These are phyloP conservation scores for Halophytophthora batemanensis DNA, from an alignment of 352 stramenopile genomes.

Conservation along the genomic window DNA sequence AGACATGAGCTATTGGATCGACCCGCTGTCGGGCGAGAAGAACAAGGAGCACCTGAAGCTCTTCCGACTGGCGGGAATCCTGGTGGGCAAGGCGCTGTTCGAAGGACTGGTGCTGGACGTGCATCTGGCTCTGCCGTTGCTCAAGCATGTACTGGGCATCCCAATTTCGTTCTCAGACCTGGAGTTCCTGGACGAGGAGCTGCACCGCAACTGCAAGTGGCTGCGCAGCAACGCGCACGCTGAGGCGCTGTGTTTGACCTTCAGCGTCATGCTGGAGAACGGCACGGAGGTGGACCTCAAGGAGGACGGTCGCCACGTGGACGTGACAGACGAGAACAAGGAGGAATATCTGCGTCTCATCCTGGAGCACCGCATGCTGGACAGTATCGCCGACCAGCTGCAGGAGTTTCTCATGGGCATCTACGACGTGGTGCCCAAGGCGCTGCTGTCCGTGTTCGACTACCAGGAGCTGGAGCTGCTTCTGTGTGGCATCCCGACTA, in stretches of 20 bases:
- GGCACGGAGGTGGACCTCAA: slow-evolving; percentile 88
- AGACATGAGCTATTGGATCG: slow-evolving; percentile 85
- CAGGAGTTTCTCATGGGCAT: slow-evolving; percentile 90
- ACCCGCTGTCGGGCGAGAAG: slow-evolving; percentile 45
- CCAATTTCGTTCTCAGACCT: slow-evolving; percentile 86
- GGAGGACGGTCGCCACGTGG: slow-evolving; percentile 81
- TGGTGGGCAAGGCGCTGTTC: slow-evolving; percentile 97
- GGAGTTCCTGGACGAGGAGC: slow-evolving; percentile 79
- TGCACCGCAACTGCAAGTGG: slow-evolving; percentile 72
- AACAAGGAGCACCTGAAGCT: slow-evolving; percentile 86
- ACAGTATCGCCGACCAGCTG: slow-evolving; percentile 89
- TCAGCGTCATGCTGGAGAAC: slow-evolving; percentile 61
- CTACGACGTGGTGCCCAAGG: slow-evolving; percentile 90
- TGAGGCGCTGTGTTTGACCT: slow-evolving; percentile 71
- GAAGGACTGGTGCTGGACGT: slow-evolving; percentile 97
- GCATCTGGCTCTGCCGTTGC: slow-evolving; percentile 90
- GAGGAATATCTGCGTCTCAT: slow-evolving; percentile 94
- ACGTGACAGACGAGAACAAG: slow-evolving; percentile 94
- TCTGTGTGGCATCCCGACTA: slow-evolving; percentile 77
- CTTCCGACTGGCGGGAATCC: slow-evolving; percentile 93
- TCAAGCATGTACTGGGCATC: slow-evolving; percentile 82
- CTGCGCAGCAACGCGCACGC: slow-evolving; percentile 72
- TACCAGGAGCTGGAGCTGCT: slow-evolving; percentile 97
- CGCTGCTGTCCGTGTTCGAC: slow-evolving; percentile 88
- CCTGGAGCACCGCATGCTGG: slow-evolving; percentile 92